phyloP scores from a whole-genome alignment of 495 filamentous ascomycete species.

The Cercophora newfieldiana region DNA sequence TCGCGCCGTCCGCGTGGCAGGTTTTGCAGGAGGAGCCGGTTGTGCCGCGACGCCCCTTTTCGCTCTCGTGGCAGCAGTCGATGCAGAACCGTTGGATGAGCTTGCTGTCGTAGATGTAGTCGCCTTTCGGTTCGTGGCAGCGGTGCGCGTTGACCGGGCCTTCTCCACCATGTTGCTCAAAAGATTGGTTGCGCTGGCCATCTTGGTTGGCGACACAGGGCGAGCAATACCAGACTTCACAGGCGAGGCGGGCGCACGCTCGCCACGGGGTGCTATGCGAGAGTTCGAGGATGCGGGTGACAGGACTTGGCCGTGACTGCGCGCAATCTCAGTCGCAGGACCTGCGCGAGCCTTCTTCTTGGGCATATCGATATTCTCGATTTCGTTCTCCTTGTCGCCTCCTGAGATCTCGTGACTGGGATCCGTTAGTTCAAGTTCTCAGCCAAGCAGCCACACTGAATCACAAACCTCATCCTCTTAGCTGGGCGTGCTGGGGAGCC shows the following conservation, averaged over 20 bases:
- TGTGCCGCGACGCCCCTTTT: constrained; percentile 35
- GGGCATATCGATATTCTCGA: constrained; percentile 51
- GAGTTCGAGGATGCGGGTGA: constrained; percentile 84
- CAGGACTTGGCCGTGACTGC: constrained; percentile 56
- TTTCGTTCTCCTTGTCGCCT: constrained; percentile 78
- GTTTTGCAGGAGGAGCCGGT: constrained; percentile 26
- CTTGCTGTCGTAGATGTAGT: constrained; percentile 44
- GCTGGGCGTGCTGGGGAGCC: constrained; percentile 38
- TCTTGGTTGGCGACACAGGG: constrained; percentile 48
- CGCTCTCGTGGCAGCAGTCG: constrained; percentile 31
- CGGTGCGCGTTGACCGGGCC: constrained; percentile 48
- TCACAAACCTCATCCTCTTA: constrained; percentile 65
- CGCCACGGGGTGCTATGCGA: constrained; percentile 53
- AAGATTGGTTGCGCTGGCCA: constrained; percentile 35
- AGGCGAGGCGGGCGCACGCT: constrained; percentile 32
- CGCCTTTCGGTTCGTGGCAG: constrained; percentile 48
- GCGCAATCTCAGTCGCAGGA: constrained; percentile 20
- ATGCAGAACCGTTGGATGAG: constrained; percentile 26
- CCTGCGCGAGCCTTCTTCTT: constrained; percentile 45
- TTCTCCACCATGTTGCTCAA: constrained; percentile 64
- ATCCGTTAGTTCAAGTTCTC: constrained; percentile 17
- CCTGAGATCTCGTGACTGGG: constrained; percentile 63
- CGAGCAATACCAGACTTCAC: constrained; percentile 39
- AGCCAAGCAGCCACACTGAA: neutral
- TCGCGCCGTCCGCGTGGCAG: constrained; percentile 44